These are phyloP conservation scores for Pseudozyma hubeiensis DNA, from an alignment of 1,284 basidiomycete species.

Conservation along the genomic window DNA sequence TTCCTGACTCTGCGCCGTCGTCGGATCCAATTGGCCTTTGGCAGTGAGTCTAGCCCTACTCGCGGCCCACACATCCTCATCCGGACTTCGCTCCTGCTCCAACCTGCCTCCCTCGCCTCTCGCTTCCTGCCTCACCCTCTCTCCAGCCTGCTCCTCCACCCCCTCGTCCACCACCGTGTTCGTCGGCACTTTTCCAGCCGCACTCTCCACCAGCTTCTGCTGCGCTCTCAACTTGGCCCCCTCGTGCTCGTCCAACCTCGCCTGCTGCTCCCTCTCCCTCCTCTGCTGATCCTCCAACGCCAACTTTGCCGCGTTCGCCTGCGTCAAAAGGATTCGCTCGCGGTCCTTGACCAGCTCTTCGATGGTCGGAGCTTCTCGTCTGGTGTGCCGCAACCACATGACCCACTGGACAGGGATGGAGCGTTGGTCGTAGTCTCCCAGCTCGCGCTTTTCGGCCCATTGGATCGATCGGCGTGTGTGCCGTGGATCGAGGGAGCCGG, in stretches of 20 bases:
- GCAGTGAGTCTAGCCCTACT: conserved; percentile 38
- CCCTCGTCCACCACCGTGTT: conserved; percentile 17
- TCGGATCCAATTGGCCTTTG: conserved; percentile 19
- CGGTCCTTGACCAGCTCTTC: conserved; percentile 42
- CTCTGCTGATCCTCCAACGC: conserved; percentile 25
- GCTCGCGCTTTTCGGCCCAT: conserved; percentile 46
- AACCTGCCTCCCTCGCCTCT: neutral
- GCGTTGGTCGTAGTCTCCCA: conserved; percentile 60
- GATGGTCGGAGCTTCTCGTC: conserved; percentile 52
- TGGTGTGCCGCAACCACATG: conserved; percentile 65
- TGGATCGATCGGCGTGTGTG: conserved; percentile 54
- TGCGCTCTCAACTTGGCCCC: conserved; percentile 24
- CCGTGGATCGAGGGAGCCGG: conserved; percentile 55
- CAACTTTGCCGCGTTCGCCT: conserved; percentile 34
- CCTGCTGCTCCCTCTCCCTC: conserved; percentile 13
- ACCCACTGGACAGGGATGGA: conserved; percentile 65
- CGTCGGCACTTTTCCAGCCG: conserved; percentile 6
- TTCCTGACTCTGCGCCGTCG: neutral
- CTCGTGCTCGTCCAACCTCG: conserved; percentile 16
- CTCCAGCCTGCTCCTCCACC: conserved; percentile 3
- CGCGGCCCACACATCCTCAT: conserved; percentile 45
- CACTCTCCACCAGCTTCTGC: conserved; percentile 13
- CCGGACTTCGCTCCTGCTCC: conserved; percentile 21
- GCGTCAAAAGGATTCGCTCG: conserved; percentile 23
- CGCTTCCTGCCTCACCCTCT: conserved; percentile 2